These are phyloP conservation scores for Lathyrus sativus DNA, from an alignment of 306 rosid genomes.

Conservation along the genomic window DNA sequence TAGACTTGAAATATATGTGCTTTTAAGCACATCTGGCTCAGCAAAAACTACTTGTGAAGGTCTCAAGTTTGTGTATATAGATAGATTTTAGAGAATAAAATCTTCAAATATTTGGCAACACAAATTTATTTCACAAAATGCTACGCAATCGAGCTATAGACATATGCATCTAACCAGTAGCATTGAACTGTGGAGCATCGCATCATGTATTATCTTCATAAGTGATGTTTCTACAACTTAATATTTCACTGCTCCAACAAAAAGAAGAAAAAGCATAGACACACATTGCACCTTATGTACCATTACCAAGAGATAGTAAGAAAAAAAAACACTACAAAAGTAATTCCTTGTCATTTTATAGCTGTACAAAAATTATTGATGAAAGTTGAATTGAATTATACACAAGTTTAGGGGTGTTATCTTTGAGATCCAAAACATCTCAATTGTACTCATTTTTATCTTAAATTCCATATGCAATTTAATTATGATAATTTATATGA, in stretches of 20 bases:
- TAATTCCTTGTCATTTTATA: background rate
- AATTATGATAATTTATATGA: no score
- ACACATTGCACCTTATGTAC: background rate
- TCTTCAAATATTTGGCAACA: background rate
- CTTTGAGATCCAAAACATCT: background rate
- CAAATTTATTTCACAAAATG: background rate
- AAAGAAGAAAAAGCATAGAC: background rate
- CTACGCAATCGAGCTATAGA: no score
- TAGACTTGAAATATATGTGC: constrained; percentile 12
- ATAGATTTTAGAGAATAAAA: background rate
- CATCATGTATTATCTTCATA: background rate
- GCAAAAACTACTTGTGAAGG: constrained; percentile 23
- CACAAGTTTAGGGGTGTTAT: background rate
- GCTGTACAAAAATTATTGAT: no score
- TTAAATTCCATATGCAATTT: no score
- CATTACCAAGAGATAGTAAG: background rate
- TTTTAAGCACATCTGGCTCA: constrained; percentile 26
- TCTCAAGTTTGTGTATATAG: background rate
- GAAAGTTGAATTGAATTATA: background rate
- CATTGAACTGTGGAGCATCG: background rate
- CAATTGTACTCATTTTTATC: no score
- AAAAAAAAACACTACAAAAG: no score
- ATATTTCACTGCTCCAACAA: background rate
- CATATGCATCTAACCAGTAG: background rate
- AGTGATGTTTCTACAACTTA: background rate